Conservation (phyloP, 768 basidiomycete genomes). For the Kockovaella imperatae region DNA sequence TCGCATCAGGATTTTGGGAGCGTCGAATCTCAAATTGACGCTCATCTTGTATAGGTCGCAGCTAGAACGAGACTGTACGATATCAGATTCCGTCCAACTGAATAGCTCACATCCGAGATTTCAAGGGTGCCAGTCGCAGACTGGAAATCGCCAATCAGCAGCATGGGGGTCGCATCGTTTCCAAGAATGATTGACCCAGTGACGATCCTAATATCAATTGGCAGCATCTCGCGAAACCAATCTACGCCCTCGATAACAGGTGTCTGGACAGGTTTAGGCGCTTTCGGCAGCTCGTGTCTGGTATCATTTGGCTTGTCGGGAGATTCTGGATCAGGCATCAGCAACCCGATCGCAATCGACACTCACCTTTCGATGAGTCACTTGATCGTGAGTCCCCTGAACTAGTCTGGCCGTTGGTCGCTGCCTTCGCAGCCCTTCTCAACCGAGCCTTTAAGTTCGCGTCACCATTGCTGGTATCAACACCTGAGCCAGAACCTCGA, state of each 20-base stretch:
- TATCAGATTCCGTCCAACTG: conserved; percentile 8
- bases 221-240: conserved; percentile 68
- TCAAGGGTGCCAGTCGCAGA: conserved; percentile 72
- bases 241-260: conserved; percentile 18
- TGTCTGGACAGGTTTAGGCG: conserved; percentile 9
- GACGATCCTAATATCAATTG: conserved; percentile 67
- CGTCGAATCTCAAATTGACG: conserved; percentile 62
- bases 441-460: not conserved
- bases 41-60: conserved; percentile 77
- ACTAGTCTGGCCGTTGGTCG: not conserved
- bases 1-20: conserved; percentile 58
- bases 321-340: not conserved
- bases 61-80: conserved; percentile 68
- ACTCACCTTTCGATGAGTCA: conserved; percentile 2
- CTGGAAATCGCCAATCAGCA: conserved; percentile 74
- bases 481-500: not conserved
- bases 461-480: not conserved
- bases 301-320: conserved; percentile 7
- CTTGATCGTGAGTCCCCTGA: conserved; percentile 1
- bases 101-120: conserved; percentile 57
- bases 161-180: conserved; percentile 72
- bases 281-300: conserved; percentile 5
- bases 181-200: conserved; percentile 78
- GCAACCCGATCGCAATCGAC: not conserved
- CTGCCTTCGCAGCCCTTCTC: not conserved